Evolutionary conservation across 129 eudicot species (phyloP), one percentile per base, ranked within the genome.

Genomic region (Glebionis coronaria): DNA sequence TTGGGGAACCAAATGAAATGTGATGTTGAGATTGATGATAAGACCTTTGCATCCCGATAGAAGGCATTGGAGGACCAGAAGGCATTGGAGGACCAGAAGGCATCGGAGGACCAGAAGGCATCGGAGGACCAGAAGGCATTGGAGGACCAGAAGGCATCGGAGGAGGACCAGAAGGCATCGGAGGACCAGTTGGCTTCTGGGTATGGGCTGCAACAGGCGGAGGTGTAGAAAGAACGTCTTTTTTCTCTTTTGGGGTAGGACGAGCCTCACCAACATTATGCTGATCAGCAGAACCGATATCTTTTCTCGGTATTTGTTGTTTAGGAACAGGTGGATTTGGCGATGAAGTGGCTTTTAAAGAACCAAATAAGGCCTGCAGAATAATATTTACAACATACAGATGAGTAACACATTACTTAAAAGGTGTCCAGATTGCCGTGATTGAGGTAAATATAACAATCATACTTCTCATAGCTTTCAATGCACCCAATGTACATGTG

Each of bases 1-100:
- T 82, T 20, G 86, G 93, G 10, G 90, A 95, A 61, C 86, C 92
- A 73, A 78, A 93, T 60, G 76, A 97, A 56, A 79, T 72, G 14
- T 83, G 85, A 19, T 81, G 73, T 15, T 68, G 90, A 25, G 81
- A 76, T 73, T 88, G 98, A 75, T 80, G 95, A 71, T 65, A 89
- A 20, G 84, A 84, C 44, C 74, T 69, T 64, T 80, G 91, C 84
- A 86, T 75, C 14, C 87, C 63, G 10, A 73, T 76, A 12, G 75
- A 61, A 6, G 75, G 65, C 49, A 68, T 69, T 16, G 90, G 85
- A 55, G 82, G 88, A n/a, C 79, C 77, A 9, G 95, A 61, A 6
- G 75, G 65, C 49, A 68, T 69, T 16, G 90, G 85, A 55, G 82
- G 88, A n/a, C n/a, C n/a, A 12, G 75, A 61, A 6, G 75, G 65